A percentile compares a stretch with the other conserved stretches of the same genome.
phyloP scores from a whole-genome alignment of 1,139 yeast species.

The Kurtzmaniella quercitrusa region DNA sequence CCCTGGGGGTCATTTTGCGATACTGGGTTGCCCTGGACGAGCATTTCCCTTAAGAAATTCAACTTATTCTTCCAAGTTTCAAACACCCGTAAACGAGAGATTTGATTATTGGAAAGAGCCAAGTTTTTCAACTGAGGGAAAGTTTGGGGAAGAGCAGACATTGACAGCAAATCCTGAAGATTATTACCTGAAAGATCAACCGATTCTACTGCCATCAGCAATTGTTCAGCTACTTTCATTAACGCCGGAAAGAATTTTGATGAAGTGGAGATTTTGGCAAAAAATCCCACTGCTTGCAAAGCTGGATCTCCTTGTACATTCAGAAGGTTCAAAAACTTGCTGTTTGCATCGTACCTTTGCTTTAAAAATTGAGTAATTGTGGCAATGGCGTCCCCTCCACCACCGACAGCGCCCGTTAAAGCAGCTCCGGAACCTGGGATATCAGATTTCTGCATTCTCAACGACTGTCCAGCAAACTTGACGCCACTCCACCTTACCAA shows the following conservation, averaged over 20 bases:
- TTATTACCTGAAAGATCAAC: constrained; percentile 73
- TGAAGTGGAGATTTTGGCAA: constrained; percentile 53
- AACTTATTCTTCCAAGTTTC: constrained; percentile 81
- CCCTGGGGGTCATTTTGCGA: constrained; percentile 18
- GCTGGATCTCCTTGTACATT: constrained; percentile 63
- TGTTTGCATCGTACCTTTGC: constrained; percentile 61
- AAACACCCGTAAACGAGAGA: constrained; percentile 54
- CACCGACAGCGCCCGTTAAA: constrained; percentile 13
- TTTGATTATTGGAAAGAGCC: constrained; percentile 72
- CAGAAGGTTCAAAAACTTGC: constrained; percentile 69
- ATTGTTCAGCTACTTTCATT: constrained; percentile 71
- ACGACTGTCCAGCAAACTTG: constrained; percentile 71
- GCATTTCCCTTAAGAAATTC: constrained; percentile 66
- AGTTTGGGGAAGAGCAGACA: constrained; percentile 65
- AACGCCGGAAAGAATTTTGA: constrained; percentile 89
- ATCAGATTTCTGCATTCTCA: constrained; percentile 36
- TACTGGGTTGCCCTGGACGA: constrained; percentile 77
- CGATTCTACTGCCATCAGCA: constrained; percentile 58
- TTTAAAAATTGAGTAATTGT: constrained; percentile 58
- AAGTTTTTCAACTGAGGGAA: constrained; percentile 76
- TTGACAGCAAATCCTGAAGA: constrained; percentile 55
- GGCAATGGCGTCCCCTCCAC: constrained; percentile 36
- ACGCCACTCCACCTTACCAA: constrained; percentile 68
- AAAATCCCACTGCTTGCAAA: constrained; percentile 60
- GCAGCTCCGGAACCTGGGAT: constrained; percentile 3